Base-by-base conservation (phyloP, 23 red algal species). In the Gracilaria gracilis region DNA sequence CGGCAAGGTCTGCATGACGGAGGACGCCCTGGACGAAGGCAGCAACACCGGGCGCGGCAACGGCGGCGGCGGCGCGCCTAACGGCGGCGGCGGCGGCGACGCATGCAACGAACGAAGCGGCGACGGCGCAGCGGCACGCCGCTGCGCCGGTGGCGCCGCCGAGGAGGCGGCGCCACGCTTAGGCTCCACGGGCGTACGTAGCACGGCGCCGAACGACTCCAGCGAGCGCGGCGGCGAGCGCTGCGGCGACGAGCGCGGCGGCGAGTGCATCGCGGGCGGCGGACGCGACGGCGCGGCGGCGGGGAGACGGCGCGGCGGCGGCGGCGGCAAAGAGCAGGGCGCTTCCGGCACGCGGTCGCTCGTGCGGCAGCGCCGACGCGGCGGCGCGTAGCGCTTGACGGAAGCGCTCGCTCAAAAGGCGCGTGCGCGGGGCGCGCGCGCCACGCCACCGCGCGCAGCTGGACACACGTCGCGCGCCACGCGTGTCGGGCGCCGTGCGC, bases 1-100 rank as follows among this genome's bases (percentile, higher is more conserved):
- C 20, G 81, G 81, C 38, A 85, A 50, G 9, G 81, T 69, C 46
- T 85, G 81, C 81, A 85, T 85, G 53, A 85, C 81, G 33, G 81
- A 20, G 16, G 81, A 69, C 17, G 81, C 65, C 15, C 81, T 20
- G 7, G 81, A 50, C 13, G 81, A 85, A 1, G 81, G 59, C 16
- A 85, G 81, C 55, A 85, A 20, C 15, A 69, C 59, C 20, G 61
- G 15, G 46, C 81, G 81, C 29, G 81, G 81, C 12, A 69, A 61
- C 25, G 65, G 61, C 40, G 55, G 81, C 14, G 59, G 77, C 36
- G 31, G 81, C 14, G 80, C 47, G 25, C 55, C 24, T 44, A 64
- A 32, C 19, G 77, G 77, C 29, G 40, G 77, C 40, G 27, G 72
- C 21, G 72, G 72, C 40, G 72, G 72, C 46, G 72, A 50, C 40